A percentile compares a stretch with the other conserved stretches of the same genome.
These are phyloP conservation scores for Chimonanthus praecox DNA, from an alignment of 164 flowering plant genomes.

Conservation along the genomic window DNA sequence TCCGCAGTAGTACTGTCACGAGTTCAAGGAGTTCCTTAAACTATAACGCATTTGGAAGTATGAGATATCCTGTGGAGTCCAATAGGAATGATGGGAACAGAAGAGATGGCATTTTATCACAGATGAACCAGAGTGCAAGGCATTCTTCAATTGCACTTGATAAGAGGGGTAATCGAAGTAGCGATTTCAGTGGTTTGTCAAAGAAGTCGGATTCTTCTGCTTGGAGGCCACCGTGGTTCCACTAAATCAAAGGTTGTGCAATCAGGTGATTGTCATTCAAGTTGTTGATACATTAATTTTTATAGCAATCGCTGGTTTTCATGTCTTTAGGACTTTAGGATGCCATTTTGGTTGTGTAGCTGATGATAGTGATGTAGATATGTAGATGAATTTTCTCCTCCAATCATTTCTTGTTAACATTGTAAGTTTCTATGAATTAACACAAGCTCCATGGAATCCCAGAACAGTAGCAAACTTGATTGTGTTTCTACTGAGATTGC, in stretches of 20 bases:
- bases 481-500: neutral
- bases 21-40: neutral
- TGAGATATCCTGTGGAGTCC: neutral
- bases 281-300: neutral
- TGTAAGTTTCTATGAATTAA: neutral
- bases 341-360: neutral
- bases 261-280: neutral
- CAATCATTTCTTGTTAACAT: neutral
- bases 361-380: neutral
- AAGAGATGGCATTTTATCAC: too few relatives aligned
- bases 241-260: neutral
- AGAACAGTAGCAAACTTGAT: neutral
- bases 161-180: neutral
- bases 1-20: constrained; percentile 59
- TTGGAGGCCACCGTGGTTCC: neutral
- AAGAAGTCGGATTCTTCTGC: neutral
- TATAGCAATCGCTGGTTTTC: neutral
- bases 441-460: neutral
- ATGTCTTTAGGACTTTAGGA: neutral
- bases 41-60: neutral
- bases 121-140: neutral
- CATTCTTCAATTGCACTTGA: neutral
- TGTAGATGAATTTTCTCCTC: neutral
- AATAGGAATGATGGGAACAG: neutral
- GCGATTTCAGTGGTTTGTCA: neutral